Conservation (phyloP, 225 moss, liverwort and hornwort species). For the Straminergon stramineum region DNA sequence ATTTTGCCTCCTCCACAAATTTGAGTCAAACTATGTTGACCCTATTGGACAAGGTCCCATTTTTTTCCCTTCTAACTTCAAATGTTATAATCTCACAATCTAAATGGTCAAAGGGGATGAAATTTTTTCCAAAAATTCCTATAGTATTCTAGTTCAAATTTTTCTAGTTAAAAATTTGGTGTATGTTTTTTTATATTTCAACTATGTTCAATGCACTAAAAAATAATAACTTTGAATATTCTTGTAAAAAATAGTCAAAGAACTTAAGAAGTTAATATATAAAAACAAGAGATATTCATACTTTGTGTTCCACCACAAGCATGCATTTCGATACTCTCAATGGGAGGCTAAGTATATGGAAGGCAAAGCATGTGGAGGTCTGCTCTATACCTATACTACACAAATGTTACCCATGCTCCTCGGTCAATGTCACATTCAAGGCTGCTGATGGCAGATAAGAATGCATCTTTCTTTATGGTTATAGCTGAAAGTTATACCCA, state of each 20-base stretch:
- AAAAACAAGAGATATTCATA: neutral
- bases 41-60: fast-evolving
- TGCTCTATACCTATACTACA: no score
- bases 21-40: neutral
- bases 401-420: neutral
- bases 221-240: neutral
- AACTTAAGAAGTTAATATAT: neutral
- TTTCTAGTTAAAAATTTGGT: fast-evolving
- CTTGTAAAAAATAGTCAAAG: neutral
- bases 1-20: neutral
- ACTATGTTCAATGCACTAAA: neutral
- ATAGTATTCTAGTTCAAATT: neutral
- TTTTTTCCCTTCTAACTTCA: neutral
- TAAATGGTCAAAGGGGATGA: fast-evolving
- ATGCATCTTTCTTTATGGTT: neutral
- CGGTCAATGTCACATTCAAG: neutral
- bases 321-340: neutral
- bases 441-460: neutral
- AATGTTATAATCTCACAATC: neutral
- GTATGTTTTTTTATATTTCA: neutral
- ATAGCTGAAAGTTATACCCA: neutral
- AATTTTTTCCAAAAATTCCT: neutral
- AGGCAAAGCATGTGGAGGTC: neutral
- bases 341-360: no score
- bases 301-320: neutral